Evolutionary conservation across 768 basidiomycete genomes (phyloP).

Genomic region (Leccinum sublutescens): DNA sequence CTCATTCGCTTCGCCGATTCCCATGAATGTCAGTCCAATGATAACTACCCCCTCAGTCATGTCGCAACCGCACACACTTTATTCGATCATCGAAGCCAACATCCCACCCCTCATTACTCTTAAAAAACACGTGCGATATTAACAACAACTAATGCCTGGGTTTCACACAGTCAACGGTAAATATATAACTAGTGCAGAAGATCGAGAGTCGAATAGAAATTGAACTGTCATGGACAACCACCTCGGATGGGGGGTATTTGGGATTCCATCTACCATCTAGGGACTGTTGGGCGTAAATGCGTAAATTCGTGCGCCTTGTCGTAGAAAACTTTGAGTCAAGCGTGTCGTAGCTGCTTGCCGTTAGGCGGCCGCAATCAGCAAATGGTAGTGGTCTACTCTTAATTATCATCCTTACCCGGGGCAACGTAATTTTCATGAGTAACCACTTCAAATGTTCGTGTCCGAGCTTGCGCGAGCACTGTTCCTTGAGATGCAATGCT

Average conservation of each 20-base stretch:
- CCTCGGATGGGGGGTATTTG: slow-evolving; percentile 4
- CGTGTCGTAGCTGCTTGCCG: slow-evolving; percentile 43
- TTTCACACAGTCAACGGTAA: slow-evolving; percentile 22
- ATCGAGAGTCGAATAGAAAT: slow-evolving; percentile 24
- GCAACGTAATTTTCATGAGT: slow-evolving; percentile 72
- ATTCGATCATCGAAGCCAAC: neutral
- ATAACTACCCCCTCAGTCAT: neutral
- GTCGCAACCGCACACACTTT: neutral
- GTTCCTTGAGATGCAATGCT: slow-evolving; percentile 57
- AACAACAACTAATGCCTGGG: slow-evolving; percentile 12
- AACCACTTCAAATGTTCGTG: slow-evolving; percentile 77
- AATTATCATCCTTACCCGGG: slow-evolving; percentile 55
- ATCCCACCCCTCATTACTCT: slow-evolving; percentile 4
- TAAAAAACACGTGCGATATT: slow-evolving; percentile 21
- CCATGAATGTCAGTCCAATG: slow-evolving; percentile 16
- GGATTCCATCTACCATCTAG: slow-evolving; percentile 29
- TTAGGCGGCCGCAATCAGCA: slow-evolving; percentile 17
- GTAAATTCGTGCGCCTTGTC: slow-evolving; percentile 58
- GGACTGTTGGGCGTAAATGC: slow-evolving; percentile 42
- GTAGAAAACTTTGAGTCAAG: slow-evolving; percentile 55
- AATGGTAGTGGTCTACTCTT: slow-evolving; percentile 13
- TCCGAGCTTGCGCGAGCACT: slow-evolving; percentile 68
- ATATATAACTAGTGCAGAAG: slow-evolving; percentile 26
- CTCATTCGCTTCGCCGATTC: slow-evolving; percentile 5
- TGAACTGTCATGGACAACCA: slow-evolving; percentile 16